Percentiles rank a stretch among this genome's conserved stretches.
phyloP scores from a whole-genome alignment of 148 eudicot genomes.

The Agrostemma githago region DNA sequence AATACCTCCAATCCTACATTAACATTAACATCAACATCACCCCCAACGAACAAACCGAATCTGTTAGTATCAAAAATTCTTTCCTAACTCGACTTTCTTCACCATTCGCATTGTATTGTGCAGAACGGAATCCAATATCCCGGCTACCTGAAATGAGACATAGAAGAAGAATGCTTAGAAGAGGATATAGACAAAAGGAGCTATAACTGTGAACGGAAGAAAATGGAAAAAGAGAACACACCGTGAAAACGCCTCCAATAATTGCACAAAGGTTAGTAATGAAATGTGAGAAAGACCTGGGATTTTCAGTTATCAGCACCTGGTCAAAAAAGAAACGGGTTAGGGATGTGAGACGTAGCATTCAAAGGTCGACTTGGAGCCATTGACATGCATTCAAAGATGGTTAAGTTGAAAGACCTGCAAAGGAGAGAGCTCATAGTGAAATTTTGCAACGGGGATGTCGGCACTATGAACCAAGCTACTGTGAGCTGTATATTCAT shows the following conservation, averaged over 20 bases:
- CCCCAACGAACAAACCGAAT: background rate
- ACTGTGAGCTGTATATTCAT: constrained; percentile 97
- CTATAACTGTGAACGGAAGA: background rate
- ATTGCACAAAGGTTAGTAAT: constrained; percentile 89
- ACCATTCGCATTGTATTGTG: constrained; percentile 68
- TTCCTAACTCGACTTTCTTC: constrained; percentile 89
- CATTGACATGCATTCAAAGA: background rate
- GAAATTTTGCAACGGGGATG: constrained; percentile 79
- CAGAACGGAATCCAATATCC: constrained; percentile 81
- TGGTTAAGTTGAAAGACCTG: constrained; percentile 46
- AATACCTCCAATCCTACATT: constrained; percentile 5
- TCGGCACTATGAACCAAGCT: constrained; percentile 61
- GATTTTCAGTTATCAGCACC: constrained; percentile 68
- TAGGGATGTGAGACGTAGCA: constrained; percentile 3
- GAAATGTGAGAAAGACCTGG: constrained; percentile 84
- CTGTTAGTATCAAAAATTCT: constrained; percentile 50
- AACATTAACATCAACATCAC: no score
- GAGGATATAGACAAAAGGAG: background rate
- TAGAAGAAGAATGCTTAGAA: background rate
- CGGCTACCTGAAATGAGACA: constrained; percentile 76
- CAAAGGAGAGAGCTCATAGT: constrained; percentile 83
- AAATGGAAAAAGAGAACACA: constrained; percentile 23
- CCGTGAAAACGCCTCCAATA: constrained; percentile 97
- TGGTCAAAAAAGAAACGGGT: constrained; percentile 29
- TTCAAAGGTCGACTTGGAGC: background rate